A percentile compares a stretch with the other conserved stretches of the same genome.
phyloP scores from a whole-genome alignment of 176 grass and related monocot genomes.

The Stipa capillata region DNA sequence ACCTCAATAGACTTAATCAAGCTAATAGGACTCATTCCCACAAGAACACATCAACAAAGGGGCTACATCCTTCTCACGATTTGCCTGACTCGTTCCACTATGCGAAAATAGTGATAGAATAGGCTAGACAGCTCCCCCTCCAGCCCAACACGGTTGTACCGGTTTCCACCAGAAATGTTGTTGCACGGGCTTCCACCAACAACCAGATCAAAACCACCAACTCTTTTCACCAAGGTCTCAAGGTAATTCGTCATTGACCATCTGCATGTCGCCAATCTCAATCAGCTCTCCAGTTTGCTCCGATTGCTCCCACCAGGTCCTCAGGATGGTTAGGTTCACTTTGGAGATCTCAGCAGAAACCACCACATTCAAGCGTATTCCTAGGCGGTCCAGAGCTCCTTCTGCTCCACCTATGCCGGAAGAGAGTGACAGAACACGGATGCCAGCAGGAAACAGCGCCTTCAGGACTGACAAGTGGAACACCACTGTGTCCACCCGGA shows the following conservation, averaged over 20 bases:
- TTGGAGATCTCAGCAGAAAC: constrained; percentile 11
- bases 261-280: constrained; percentile 31
- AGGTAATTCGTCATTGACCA: background rate
- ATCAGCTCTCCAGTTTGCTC: constrained; percentile 19
- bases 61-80: constrained; percentile 29
- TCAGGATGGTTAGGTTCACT: constrained; percentile 10
- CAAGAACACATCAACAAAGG: too few relatives aligned
- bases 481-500: constrained; percentile 40
- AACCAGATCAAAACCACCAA: too few relatives aligned
- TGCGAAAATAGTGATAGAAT: constrained; percentile 43
- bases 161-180: constrained; percentile 39
- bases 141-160: constrained; percentile 23
- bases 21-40: too few relatives aligned
- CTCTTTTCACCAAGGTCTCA: constrained; percentile 7
- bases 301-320: constrained; percentile 44
- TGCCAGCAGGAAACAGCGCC: constrained; percentile 27
- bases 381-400: constrained; percentile 34
- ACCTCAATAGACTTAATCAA: too few relatives aligned
- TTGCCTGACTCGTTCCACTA: constrained; percentile 28
- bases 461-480: constrained; percentile 29
- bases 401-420: constrained; percentile 55
- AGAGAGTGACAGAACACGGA: constrained; percentile 34
- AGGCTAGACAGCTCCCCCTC: constrained; percentile 23
- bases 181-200: constrained; percentile 51
- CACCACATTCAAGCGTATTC: constrained; percentile 32